phyloP scores from a whole-genome alignment of 208 protist genomes.

The Acanthamoeba culbertsoni region DNA sequence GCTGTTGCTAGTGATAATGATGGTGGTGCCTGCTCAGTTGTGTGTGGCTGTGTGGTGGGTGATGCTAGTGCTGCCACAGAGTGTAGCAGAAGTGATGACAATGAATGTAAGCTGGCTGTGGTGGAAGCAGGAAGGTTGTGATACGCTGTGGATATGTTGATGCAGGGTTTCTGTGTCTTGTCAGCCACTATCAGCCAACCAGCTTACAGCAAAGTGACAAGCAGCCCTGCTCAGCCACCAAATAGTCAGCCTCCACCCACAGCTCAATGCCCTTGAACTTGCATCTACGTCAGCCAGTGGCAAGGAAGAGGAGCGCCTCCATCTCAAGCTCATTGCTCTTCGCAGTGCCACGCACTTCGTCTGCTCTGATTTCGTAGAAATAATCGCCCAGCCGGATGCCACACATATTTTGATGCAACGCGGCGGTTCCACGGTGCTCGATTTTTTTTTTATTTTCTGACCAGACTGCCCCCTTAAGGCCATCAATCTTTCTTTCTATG shows the following conservation, averaged over 20 bases:
- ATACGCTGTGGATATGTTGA: not conserved
- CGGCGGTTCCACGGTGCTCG: not conserved
- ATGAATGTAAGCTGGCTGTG: not conserved
- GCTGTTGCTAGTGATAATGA: not conserved
- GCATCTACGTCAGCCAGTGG: not conserved
- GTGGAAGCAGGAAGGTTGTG: not conserved
- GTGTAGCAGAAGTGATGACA: not conserved
- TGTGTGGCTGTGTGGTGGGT: not conserved
- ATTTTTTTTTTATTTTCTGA: not conserved
- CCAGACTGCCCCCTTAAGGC: not conserved
- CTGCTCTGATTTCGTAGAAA: not conserved
- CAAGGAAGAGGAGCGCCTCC: not conserved
- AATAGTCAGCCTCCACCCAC: not conserved
- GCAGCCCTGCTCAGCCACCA: not conserved
- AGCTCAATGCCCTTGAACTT: not conserved
- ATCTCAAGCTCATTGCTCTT: not conserved
- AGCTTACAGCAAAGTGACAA: not conserved
- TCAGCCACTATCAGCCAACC: not conserved
- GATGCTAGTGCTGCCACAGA: no score
- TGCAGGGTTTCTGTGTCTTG: not conserved
- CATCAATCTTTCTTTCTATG: not conserved
- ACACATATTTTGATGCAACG: not conserved
- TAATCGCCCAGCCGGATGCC: not conserved
- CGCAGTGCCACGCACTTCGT: not conserved
- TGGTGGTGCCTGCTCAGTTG: not conserved